Base-by-base conservation (phyloP, 2,329 filamentous ascomycete genomes). In the Fusarium mangiferae region DNA sequence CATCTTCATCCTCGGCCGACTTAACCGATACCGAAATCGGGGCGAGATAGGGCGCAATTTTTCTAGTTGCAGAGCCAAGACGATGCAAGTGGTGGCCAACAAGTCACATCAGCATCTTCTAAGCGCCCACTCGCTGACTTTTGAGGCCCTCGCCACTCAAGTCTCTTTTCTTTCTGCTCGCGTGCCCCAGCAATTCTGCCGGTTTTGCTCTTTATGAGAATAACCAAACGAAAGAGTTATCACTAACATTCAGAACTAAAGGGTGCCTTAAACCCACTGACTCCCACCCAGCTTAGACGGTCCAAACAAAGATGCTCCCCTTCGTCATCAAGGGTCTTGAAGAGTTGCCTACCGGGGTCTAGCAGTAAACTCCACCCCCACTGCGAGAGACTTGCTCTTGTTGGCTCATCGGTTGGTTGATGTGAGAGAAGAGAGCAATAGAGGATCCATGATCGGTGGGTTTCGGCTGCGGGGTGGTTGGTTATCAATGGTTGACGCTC, bases 71-170 rank as follows among this genome's bases (percentile, higher is more conserved):
- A 74, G 73, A 52, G 51, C 70, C 70, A 74, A 72, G 73, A 61
- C 57, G 55, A 73, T 72, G 59, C 66, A 77, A 62, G 70, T 71
- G 67, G 59, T 45, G 46, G 68, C 20, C 58, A 33, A 33, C 30
- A 51, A 48, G 67, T 74, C 62, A 71, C 55, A 65, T 65, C 55
- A 44, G 42, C 33, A 33, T 22, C 58, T 58, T 39, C 42, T 56
- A 71, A 69, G 64, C 67, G 65, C 64, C 68, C 55, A 74, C 68
- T 38, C 33, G 20, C 24, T 57, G 55, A 42, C 22, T 59, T 67
- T 70, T 69, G 68, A 75, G 68, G 63, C 63, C 63, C 60, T 74
- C 64, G 72, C 72, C 72, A 74, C 72, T 35, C 48, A n/a, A 73
- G 24, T 69, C 30, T 46, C 39, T 42, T 51, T 36, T 46, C 35